Evolutionary conservation across 2,329 filamentous ascomycete species (phyloP).

Genomic region (Neospermospora avenae): DNA sequence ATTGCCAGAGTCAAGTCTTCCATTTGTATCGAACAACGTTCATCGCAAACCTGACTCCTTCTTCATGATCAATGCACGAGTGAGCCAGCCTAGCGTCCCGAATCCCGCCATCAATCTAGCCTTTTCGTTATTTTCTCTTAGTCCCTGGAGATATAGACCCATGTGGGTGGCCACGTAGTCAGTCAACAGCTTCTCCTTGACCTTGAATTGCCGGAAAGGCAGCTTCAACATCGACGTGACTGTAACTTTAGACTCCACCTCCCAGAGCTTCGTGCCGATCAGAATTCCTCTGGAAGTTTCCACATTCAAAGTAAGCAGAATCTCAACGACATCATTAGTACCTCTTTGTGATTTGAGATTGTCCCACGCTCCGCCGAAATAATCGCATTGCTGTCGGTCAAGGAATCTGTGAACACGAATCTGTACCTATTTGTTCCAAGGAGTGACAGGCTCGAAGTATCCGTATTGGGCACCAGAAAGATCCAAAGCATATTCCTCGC

Average conservation of each 20-base stretch:
- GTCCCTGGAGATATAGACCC: not conserved
- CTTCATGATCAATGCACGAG: too few relatives aligned
- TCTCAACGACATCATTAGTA: not conserved
- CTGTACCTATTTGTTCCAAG: not conserved
- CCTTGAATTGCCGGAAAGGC: not conserved
- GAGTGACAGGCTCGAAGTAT: conserved; percentile 9
- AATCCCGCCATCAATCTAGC: not conserved
- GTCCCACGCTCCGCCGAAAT: not conserved
- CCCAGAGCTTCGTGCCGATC: not conserved
- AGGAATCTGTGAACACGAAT: not conserved
- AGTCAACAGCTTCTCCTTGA: not conserved
- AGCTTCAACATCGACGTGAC: not conserved
- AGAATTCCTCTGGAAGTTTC: not conserved
- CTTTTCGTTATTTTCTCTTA: not conserved
- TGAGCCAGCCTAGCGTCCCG: too few relatives aligned
- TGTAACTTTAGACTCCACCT: not conserved
- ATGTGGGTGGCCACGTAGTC: not conserved
- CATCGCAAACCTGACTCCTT: too few relatives aligned
- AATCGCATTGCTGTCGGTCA: not conserved
- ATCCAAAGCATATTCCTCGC: conserved; percentile 13
- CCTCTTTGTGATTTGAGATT: not conserved
- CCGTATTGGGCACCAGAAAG: conserved; percentile 17
- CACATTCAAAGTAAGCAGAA: not conserved
- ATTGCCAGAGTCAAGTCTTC: too few relatives aligned
- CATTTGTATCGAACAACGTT: too few relatives aligned